phyloP scores from a whole-genome alignment of 2,329 filamentous ascomycete genomes.

The Talaromyces verruculosus region DNA sequence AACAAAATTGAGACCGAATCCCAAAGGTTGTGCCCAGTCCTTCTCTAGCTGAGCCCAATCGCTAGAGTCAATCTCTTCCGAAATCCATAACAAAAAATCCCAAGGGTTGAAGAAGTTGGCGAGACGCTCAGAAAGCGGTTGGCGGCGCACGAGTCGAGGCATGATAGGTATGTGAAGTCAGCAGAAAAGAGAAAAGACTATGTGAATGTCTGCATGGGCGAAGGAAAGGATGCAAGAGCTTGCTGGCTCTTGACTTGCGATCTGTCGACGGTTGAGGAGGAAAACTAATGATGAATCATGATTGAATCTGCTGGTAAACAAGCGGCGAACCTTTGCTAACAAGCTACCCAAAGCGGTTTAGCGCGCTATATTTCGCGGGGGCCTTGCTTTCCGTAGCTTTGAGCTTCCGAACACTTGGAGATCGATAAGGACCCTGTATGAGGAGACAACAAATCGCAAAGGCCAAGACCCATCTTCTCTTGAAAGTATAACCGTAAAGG shows the following conservation, averaged over 20 bases:
- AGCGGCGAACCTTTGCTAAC: conserved; percentile 14
- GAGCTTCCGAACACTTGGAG: conserved; percentile 5
- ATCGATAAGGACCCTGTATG: neutral
- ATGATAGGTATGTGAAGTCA: conserved; percentile 51
- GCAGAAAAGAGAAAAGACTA: neutral
- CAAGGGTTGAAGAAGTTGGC: conserved; percentile 77
- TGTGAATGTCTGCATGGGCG: conserved; percentile 5
- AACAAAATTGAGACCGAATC: conserved; percentile 71
- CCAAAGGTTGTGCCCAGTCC: conserved; percentile 71
- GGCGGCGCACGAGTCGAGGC: conserved; percentile 79
- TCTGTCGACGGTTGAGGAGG: neutral
- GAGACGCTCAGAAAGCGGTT: conserved; percentile 77
- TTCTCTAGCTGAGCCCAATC: conserved; percentile 81
- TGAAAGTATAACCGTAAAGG: neutral
- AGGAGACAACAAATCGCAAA: neutral
- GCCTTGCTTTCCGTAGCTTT: conserved; percentile 12
- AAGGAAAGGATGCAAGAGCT: conserved; percentile 16
- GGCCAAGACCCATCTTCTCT: neutral
- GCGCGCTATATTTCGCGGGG: conserved; percentile 7
- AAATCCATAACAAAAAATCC: conserved; percentile 87
- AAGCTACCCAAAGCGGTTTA: conserved; percentile 17
- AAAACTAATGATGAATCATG: neutral
- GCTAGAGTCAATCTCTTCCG: conserved; percentile 86
- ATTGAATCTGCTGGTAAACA: conserved; percentile 14
- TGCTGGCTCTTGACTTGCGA: conserved; percentile 12